Base-by-base conservation (phyloP, 1,139 yeast genomes). In the Taphrina populina region DNA sequence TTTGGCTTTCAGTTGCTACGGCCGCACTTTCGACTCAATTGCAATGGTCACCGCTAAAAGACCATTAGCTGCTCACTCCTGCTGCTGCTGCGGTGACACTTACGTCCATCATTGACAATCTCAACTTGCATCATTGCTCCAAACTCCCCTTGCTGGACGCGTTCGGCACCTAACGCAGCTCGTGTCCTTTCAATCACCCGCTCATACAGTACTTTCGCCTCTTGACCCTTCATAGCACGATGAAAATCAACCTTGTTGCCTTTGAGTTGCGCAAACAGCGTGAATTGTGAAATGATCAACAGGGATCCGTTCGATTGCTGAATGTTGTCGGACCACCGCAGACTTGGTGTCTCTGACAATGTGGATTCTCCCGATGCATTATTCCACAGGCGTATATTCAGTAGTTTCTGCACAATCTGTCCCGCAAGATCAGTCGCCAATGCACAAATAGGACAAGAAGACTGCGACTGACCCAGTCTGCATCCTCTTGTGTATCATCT, bases 121-220 rank as follows among this genome's bases (percentile, higher is more conserved):
- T 78, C 76, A 13, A 92, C 96, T 61, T 87, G 95, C 98, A 92
- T 92, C 95, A 90, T 86, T 6, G 94, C 97, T 0, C 97, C 98
- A 69, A 92, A 92, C 57, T 80, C 76, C 0, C 98, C 98, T 64
- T 88, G 96, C 61, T 83, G 77, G 4, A 88, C 95, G 0, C 39
- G 45, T 21, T 45, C 60, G 7, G 45, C 55, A 8, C 23, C 21
- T 11, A 61, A 68, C n/a, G 71, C 81, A n/a, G 61, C 67, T 47
- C 70, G 73, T 67, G 82, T 73, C 59, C 71, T 63, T 0, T 61
- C 62, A 59, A 87, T 70, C 57, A 88, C 85, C 43, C 67, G 65
- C n/a, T 83, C 77, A 66, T 88, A 92, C 57, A 88, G 70, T 13
- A 73, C 79, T 27, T 73, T 71, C 0, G 97, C 96, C 0, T 75